Evolutionary conservation across 2,329 filamentous ascomycete species (phyloP).

Genomic region (Simplicillium aogashimaense): DNA sequence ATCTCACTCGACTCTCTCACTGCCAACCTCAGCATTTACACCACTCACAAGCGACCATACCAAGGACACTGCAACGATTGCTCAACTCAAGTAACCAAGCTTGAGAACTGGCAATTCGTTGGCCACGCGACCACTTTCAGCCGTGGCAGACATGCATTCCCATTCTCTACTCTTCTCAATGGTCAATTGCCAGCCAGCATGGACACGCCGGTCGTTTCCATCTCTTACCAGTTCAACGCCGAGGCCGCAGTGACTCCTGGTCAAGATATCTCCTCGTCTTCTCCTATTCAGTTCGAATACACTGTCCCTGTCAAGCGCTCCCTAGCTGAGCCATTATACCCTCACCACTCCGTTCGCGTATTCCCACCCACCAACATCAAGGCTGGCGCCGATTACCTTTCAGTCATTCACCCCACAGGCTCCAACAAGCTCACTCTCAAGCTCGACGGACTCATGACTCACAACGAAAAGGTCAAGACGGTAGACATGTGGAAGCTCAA

Average conservation of each 20-base stretch:
- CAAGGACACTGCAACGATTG: constrained; percentile 71
- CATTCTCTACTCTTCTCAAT: constrained; percentile 78
- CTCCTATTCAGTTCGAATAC: constrained; percentile 51
- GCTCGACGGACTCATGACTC: constrained; percentile 74
- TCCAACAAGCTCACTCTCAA: constrained; percentile 70
- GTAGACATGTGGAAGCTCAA: constrained; percentile 78
- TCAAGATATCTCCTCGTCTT: constrained; percentile 22
- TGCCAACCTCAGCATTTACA: constrained; percentile 60
- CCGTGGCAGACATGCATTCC: constrained; percentile 62
- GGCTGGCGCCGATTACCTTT: constrained; percentile 70
- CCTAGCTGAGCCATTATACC: constrained; percentile 60
- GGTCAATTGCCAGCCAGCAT: constrained; percentile 81
- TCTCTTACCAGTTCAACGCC: constrained; percentile 72
- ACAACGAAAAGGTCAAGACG: constrained; percentile 58
- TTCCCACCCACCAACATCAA: constrained; percentile 95
- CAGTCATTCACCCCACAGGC: constrained; percentile 78
- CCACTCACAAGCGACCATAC: constrained; percentile 74
- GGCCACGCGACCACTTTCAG: constrained; percentile 40
- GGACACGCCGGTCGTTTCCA: constrained; percentile 59
- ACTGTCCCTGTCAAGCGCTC: constrained; percentile 69
- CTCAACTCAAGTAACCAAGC: constrained; percentile 56
- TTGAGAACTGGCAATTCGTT: constrained; percentile 74
- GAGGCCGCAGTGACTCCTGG: constrained; percentile 45
- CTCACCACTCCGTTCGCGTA: constrained; percentile 84
- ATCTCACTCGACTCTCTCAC: constrained; percentile 63